Conservation (phyloP, 805 yeast genomes). For the Schizosaccharomyces lindneri region DNA sequence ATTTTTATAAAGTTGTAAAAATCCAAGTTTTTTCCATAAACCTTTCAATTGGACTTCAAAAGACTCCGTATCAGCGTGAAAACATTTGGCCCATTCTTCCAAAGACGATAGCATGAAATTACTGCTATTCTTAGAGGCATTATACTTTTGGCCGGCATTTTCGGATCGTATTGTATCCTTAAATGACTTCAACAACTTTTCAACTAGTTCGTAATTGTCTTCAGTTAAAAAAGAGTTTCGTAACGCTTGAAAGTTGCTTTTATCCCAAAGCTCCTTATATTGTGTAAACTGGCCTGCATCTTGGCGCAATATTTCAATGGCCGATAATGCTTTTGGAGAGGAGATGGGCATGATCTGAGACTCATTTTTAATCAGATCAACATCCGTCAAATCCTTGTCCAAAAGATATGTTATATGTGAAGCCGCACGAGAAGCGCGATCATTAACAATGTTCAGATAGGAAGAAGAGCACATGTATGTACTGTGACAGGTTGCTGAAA, state of each 20-base stretch:
- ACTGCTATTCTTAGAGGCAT: background rate
- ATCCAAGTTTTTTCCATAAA: background rate
- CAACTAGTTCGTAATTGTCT: background rate
- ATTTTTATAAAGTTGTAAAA: background rate
- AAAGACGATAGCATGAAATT: background rate
- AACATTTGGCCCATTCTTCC: background rate
- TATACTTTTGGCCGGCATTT: background rate
- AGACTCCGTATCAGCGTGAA: background rate
- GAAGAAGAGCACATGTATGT: background rate
- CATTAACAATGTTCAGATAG: background rate
- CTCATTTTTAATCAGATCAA: background rate
- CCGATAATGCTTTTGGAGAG: background rate
- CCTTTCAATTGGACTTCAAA: background rate
- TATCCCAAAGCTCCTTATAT: background rate
- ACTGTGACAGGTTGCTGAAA: background rate
- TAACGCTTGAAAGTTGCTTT: background rate
- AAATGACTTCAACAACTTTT: background rate
- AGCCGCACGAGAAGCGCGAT: no score
- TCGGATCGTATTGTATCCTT: background rate
- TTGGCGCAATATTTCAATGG: background rate
- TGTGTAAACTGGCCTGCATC: background rate
- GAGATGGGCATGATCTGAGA: background rate
- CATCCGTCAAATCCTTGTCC: background rate
- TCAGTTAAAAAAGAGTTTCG: background rate
- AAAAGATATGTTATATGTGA: no score